phyloP scores from a whole-genome alignment of 495 filamentous ascomycete genomes.

The Terfezia claveryi region DNA sequence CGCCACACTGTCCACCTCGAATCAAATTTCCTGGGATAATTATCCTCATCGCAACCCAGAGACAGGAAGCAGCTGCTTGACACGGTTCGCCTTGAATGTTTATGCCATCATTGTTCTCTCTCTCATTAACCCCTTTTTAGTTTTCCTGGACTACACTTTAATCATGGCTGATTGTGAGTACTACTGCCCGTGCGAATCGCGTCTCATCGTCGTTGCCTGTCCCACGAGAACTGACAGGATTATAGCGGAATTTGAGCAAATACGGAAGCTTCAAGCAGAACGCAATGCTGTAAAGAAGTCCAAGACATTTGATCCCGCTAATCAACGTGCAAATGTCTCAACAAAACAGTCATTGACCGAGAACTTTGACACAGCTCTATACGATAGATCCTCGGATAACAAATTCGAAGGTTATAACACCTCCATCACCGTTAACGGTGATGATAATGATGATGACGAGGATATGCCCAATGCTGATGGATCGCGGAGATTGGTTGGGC shows the following conservation, averaged over 20 bases:
- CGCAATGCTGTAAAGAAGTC: slow-evolving; percentile 77
- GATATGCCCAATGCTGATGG: slow-evolving; percentile 52
- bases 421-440: slow-evolving; percentile 61
- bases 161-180: neutral
- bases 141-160: neutral
- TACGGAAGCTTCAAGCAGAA: slow-evolving; percentile 70
- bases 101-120: too few relatives aligned
- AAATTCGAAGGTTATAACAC: slow-evolving; percentile 82
- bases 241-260: slow-evolving; percentile 57
- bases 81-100: too few relatives aligned
- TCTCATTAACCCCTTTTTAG: too few relatives aligned
- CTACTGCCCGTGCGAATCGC: neutral
- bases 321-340: slow-evolving; percentile 70
- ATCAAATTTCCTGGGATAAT: too few relatives aligned
- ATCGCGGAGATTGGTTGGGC: slow-evolving; percentile 64
- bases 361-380: slow-evolving; percentile 79
- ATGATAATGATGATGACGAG: slow-evolving; percentile 57
- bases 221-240: neutral
- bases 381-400: slow-evolving; percentile 57
- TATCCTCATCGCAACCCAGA: too few relatives aligned
- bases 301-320: slow-evolving; percentile 64
- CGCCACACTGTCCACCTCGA: too few relatives aligned
- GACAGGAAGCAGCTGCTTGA: too few relatives aligned
- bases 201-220: too few relatives aligned
- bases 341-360: slow-evolving; percentile 92